Evolutionary conservation across 331 rosid genomes (phyloP), one percentile per base, ranked within the genome.

Genomic region (Erythrophleum ivorense): DNA sequence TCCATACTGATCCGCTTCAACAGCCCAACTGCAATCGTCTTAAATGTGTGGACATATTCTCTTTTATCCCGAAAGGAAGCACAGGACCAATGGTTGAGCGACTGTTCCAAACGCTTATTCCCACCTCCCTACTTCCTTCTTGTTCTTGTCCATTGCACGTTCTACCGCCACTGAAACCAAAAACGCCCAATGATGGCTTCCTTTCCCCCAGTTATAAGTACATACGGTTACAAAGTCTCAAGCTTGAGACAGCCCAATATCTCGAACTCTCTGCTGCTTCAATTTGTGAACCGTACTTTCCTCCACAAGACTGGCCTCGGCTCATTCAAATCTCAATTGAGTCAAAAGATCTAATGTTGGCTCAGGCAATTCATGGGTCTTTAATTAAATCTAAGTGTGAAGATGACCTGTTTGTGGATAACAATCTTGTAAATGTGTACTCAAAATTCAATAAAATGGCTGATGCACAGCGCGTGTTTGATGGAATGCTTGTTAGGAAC

Each of bases 401-500:
- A 54, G 83, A 75, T 52, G 88, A 81, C 15, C 16, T 85, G 18
- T 87, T 85, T 46, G 89, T 83, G 29, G 85, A 72, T 31, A 89
- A 89, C 66, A 89, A 87, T 78, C 88, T 85, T 2, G 70, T 90
- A 2, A 86, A 86, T 31, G 12, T 87, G 5, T 86, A 87, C 83
- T 84, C 88, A 0, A 86, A 87, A 49, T 71, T 90, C 71, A 49
- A 7, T 5, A 65, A 75, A 29, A 77, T 86, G 83, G 73, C 76
- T 33, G 83, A 82, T 75, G 91, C 88, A 48, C 89, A 78, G n/a
- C 52, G 4, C 80, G 43, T 87, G 40, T 90, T 90, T 12, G 86
- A 90, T 75, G 86, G 79, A 90, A 87, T 90, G 87, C 80, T 41
- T 80, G 84, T 74, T 14, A 87, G 83, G 79, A 87, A 72, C 81